phyloP scores from a whole-genome alignment of 176 grass and related monocot species.

The Rhipidocladum racemiflorum region DNA sequence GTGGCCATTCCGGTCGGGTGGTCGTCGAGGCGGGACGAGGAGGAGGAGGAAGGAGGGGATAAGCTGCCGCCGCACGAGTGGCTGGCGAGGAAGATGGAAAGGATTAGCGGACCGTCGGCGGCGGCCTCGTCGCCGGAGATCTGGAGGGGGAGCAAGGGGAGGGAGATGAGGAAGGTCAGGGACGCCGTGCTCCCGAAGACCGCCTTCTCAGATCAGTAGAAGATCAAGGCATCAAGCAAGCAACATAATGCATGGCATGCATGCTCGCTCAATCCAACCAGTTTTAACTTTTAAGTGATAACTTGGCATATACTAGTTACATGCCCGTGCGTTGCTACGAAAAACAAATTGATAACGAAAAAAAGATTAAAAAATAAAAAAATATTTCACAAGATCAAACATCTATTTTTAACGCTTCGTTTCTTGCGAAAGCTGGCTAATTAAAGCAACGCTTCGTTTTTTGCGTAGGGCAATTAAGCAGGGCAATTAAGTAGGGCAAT shows the following conservation, averaged over 20 bases:
- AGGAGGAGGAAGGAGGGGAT: not conserved
- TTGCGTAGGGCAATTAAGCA: too few relatives aligned
- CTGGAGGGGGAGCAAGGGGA: slow-evolving; percentile 34
- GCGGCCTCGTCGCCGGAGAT: slow-evolving; percentile 29
- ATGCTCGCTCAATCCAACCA: not conserved
- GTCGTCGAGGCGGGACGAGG: not conserved
- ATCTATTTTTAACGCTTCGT: too few relatives aligned
- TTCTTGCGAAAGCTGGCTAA: too few relatives aligned
- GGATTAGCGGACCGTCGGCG: slow-evolving; percentile 3
- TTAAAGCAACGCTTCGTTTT: too few relatives aligned
- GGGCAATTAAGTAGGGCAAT: too few relatives aligned
- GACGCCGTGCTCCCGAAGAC: slow-evolving; percentile 51
- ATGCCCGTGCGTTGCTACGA: too few relatives aligned
- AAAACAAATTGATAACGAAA: too few relatives aligned
- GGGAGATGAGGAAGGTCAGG: slow-evolving; percentile 48
- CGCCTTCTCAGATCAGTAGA: slow-evolving; percentile 43
- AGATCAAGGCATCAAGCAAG: not conserved
- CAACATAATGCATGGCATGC: not conserved
- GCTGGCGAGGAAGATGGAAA: slow-evolving; percentile 50
- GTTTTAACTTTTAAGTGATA: not conserved
- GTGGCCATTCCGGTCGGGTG: slow-evolving; percentile 29
- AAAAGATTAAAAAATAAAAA: too few relatives aligned
- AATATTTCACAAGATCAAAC: too few relatives aligned
- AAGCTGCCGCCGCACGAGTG: slow-evolving; percentile 52
- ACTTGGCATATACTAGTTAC: not conserved